Base-by-base conservation (phyloP, 345 rosid species). In the Trapa incisa region DNA sequence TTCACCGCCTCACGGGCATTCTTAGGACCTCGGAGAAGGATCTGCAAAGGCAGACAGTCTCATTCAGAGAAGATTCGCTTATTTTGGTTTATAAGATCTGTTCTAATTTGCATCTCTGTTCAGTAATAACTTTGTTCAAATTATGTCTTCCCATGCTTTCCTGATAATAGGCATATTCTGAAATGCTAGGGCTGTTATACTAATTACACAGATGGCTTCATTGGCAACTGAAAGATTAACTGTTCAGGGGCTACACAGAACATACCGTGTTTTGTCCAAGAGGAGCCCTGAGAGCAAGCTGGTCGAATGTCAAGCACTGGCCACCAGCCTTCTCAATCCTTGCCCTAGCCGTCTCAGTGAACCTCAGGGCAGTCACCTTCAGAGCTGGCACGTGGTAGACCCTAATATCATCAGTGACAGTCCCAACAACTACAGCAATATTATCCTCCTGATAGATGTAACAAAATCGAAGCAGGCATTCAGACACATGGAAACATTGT, bases 241-340 rank as follows among this genome's bases (percentile, higher is more conserved):
- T 37, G 45, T 17, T 22, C 5, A 29, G 38, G 47, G 13, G 29
- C 29, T 2, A 13, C 1, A 43, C 32, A 10, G 3, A 52, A 54
- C 76, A 74, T 77, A 92, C 96, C 71, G 95, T 92, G 86, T 89
- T 89, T 82, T 92, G 96, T 1, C 98, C 98, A 68, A 92, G 80
- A 13, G 96, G 98, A 74, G 98, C 96, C n/a, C 75, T 74, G 56
- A 92, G 86, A 48, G 98, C 98, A 77, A 89, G 91, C 74, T 87
- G 97, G 57, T 89, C 98, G 68, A 92, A 89, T 5, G 98, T 92
- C 77, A 88, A 72, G 78, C 98, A 92, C 70, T 92, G 92, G 50
- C 98, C 96, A 64, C 98, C 98, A 14, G 98, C 97, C 78, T 86
- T 90, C 86, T 86, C 97, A 54, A 93, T 93, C 72, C 97, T 89